phyloP scores from a whole-genome alignment of 345 rosid genomes.

The Acer negundo region DNA sequence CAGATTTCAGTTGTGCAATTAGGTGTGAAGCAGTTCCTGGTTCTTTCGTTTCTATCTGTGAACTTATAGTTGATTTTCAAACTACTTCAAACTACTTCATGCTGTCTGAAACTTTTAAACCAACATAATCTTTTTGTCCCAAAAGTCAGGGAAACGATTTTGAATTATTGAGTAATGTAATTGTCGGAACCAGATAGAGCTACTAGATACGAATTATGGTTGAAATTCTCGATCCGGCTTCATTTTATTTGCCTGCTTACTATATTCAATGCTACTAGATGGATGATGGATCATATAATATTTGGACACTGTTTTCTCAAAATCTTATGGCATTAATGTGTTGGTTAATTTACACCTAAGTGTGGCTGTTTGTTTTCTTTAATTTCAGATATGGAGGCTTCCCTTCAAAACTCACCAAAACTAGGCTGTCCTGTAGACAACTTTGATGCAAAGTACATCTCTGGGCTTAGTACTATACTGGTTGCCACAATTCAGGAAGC shows the following conservation, averaged over 20 bases:
- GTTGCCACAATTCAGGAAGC: conserved; percentile 94
- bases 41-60: not conserved
- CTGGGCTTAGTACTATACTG: conserved; percentile 69
- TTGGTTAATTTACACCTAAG: not conserved
- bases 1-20: not conserved
- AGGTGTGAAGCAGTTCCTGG: not conserved
- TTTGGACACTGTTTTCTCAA: not conserved
- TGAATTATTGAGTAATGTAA: no score
- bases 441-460: conserved; percentile 51
- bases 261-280: not conserved
- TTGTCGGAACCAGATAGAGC: not conserved
- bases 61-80: not conserved
- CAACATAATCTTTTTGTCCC: not conserved
- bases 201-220: not conserved
- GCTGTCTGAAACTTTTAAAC: not conserved
- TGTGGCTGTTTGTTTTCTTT: not conserved
- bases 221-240: not conserved
- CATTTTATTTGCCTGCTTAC: not conserved
- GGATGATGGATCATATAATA: not conserved
- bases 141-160: not conserved
- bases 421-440: conserved; percentile 36
- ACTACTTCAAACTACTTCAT: no score
- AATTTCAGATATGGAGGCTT: conserved; percentile 31
- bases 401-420: conserved; percentile 21
- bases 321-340: not conserved